Evolutionary conservation across 2,329 filamentous ascomycete species (phyloP).

Genomic region (Ceratocystis ficicola): DNA sequence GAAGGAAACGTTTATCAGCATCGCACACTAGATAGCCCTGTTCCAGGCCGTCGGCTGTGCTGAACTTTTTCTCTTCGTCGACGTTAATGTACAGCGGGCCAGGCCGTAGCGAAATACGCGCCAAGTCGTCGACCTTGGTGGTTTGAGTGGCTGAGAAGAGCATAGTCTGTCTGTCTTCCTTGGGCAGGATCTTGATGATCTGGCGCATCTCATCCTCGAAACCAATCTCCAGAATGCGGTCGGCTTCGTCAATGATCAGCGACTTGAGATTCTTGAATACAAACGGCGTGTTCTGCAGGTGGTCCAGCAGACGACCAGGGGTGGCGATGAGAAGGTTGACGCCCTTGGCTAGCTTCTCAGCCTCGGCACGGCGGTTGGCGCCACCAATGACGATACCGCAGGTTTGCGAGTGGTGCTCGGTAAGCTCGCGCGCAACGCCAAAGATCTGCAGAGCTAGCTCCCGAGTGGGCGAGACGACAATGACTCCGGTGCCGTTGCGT

Average conservation of each 20-base stretch:
- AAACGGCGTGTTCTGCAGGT: constrained; percentile 86
- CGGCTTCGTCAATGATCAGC: constrained; percentile 90
- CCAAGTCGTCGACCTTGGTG: constrained; percentile 94
- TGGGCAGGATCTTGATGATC: constrained; percentile 87
- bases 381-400: constrained; percentile 95
- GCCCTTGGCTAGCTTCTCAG: constrained; percentile 85
- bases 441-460: constrained; percentile 95
- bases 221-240: constrained; percentile 89
- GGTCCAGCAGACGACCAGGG: constrained; percentile 82
- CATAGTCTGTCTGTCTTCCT: constrained; percentile 82
- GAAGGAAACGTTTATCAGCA: constrained; percentile 80
- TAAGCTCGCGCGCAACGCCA: constrained; percentile 82
- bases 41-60: constrained; percentile 84
- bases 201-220: constrained; percentile 98
- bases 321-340: constrained; percentile 93
- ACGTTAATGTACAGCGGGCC: constrained; percentile 96
- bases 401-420: constrained; percentile 86
- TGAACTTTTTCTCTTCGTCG: constrained; percentile 76
- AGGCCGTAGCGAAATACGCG: constrained; percentile 79
- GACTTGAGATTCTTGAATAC: constrained; percentile 86
- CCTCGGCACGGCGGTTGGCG: constrained; percentile 80
- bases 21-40: constrained; percentile 94
- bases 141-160: constrained; percentile 98
- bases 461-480: constrained; percentile 84
- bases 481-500: constrained; percentile 80